Evolutionary conservation across 371 early-diverging fungal species (phyloP), one percentile per base, ranked within the genome.

Genomic region (Entomophthora muscae): DNA sequence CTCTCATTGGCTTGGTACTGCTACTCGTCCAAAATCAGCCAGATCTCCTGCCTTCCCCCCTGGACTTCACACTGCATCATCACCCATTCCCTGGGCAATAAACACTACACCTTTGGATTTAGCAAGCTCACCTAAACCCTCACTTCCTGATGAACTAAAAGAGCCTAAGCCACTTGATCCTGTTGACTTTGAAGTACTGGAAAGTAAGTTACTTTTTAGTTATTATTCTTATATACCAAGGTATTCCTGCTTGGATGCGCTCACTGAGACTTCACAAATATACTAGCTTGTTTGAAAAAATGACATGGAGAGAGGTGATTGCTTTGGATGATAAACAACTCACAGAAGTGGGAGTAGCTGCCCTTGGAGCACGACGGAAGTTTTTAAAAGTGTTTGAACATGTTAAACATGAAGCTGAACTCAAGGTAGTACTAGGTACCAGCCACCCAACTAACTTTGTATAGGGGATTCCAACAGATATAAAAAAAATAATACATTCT

Each of bases 351-450:
- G 98, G 98, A 27, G 94, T 97, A 3, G 80, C 85, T n/a, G 95
- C 96, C 22, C 76, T 93, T 53, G 96, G 96, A 28, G 98, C 96
- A 10, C 82, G 98, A 61, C 78, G 91, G 64, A 97, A 97, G 70
- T 78, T 97, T 76, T 71, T 95, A 60, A 94, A 93, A 75, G 93
- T 94, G 26, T 97, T 97, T 79, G 95, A 93, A 70, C 78, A 86
- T 54, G 87, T 97, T 32, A 77, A 80, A 33, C 68, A 68, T 31
- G 83, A 85, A 58, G 62, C 52, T 5, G 24, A 62, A 52, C 26
- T 10, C 2, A 51, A 62, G 51, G 62, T 61, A 61, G 24, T 57
- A 31, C 30, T 7, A 5, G n/a, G 42, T 42, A 17, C 17, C 17
- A 42, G 17, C 5, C 17, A 17, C 5, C 17, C 17, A 17, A 5